Conservation (phyloP, 2,329 filamentous ascomycete genomes). For the Fusarium torulosum region DNA sequence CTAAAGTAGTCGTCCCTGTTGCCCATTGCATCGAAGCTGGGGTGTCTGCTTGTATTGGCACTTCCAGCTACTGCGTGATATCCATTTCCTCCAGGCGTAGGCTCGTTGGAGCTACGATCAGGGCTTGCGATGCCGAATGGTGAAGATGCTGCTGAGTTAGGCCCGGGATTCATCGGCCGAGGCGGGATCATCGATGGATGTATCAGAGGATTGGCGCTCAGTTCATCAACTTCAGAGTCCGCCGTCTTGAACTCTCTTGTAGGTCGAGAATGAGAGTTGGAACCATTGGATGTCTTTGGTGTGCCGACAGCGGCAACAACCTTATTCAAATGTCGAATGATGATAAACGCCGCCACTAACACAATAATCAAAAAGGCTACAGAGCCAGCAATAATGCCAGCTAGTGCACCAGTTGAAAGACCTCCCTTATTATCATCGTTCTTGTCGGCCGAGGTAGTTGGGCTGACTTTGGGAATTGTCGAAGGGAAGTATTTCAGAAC, state of each 20-base stretch:
- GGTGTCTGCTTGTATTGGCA: conserved; percentile 45
- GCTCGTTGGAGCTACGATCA: conserved; percentile 49
- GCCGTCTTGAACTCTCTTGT: conserved; percentile 57
- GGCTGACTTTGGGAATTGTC: conserved; percentile 57
- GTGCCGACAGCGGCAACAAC: conserved; percentile 58
- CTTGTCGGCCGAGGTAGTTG: conserved; percentile 41
- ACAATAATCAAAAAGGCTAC: conserved; percentile 62
- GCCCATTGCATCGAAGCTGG: conserved; percentile 48
- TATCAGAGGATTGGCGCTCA: conserved; percentile 58
- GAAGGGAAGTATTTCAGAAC: conserved; percentile 61
- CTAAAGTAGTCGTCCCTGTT: conserved; percentile 51
- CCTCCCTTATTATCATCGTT: conserved; percentile 48
- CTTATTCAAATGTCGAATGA: conserved; percentile 64
- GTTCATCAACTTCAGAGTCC: conserved; percentile 59
- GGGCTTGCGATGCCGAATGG: conserved; percentile 41
- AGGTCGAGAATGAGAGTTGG: conserved; percentile 49
- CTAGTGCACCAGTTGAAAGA: conserved; percentile 59
- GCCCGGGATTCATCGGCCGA: conserved; percentile 44
- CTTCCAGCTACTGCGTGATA: conserved; percentile 46
- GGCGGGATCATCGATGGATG: conserved; percentile 56
- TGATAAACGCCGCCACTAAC: conserved; percentile 60
- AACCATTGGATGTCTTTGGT: conserved; percentile 51
- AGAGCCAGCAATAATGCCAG: conserved; percentile 66
- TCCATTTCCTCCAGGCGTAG: conserved; percentile 43
- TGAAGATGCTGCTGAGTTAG: conserved; percentile 36